These are phyloP conservation scores for Candida oleophila DNA, from an alignment of 805 yeast species.

Conservation along the genomic window DNA sequence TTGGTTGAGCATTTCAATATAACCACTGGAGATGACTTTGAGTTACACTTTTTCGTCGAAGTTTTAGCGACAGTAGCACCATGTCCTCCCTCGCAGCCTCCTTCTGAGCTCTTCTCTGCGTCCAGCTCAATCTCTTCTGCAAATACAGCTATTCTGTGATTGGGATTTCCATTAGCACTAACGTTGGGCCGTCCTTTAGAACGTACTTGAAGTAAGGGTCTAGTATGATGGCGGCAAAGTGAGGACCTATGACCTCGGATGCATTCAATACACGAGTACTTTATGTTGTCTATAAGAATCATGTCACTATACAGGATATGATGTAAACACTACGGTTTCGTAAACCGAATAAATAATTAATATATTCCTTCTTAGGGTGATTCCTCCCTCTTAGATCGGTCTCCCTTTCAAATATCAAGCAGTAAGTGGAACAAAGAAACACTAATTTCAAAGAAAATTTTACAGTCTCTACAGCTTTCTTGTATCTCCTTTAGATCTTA, in stretches of 20 bases:
- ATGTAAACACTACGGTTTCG: too few relatives aligned
- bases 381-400: too few relatives aligned
- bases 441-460: too few relatives aligned
- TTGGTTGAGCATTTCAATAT: conserved; percentile 38
- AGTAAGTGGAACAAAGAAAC: too few relatives aligned
- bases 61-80: neutral
- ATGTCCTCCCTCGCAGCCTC: neutral
- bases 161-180: conserved; percentile 47
- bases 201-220: conserved; percentile 83
- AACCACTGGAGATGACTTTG: conserved; percentile 20
- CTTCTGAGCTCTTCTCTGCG: neutral
- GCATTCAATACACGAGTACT: conserved; percentile 83
- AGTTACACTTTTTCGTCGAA: conserved; percentile 1
- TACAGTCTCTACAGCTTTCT: too few relatives aligned
- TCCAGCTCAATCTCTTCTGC: conserved; percentile 38
- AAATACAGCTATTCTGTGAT: conserved; percentile 59
- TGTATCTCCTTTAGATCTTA: neutral
- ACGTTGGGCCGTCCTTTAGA: conserved; percentile 85
- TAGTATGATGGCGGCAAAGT: conserved; percentile 74
- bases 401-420: too few relatives aligned
- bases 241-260: conserved; percentile 92
- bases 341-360: too few relatives aligned
- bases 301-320: conserved; percentile 31
- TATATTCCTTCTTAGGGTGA: too few relatives aligned
- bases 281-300: conserved; percentile 77